A percentile compares a stretch with the other conserved stretches of the same genome.
These are phyloP conservation scores for Phaffomyces antillensis DNA, from an alignment of 805 yeast genomes.

Conservation along the genomic window DNA sequence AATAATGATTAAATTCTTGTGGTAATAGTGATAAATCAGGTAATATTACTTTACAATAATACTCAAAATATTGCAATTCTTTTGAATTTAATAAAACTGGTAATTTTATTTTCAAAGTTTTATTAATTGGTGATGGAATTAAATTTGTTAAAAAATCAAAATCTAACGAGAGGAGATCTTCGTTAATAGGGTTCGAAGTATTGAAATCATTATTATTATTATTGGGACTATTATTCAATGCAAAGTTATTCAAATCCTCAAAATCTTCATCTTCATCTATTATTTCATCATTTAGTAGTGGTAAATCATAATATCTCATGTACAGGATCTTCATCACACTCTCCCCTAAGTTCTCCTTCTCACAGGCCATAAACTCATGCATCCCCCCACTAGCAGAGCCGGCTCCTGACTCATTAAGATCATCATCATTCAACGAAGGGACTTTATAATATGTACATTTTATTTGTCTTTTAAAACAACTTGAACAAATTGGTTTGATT, in stretches of 20 bases:
- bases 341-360: conserved; percentile 5
- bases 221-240: background rate
- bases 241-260: too few species aligned
- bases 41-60: conserved; percentile 37
- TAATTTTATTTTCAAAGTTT: conserved; percentile 21
- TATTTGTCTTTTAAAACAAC: conserved; percentile 28
- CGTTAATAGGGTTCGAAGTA: background rate
- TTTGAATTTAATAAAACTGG: conserved; percentile 28
- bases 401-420: background rate
- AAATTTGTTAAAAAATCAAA: conserved; percentile 4
- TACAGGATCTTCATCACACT: conserved; percentile 5
- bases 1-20: conserved; percentile 36
- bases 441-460: conserved; percentile 22
- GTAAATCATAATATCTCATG: background rate
- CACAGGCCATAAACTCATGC: conserved; percentile 2
- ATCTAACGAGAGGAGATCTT: conserved; percentile 2
- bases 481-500: conserved; percentile 37
- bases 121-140: conserved; percentile 3
- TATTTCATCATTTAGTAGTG: background rate
- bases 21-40: conserved; percentile 34
- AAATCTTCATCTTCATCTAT: too few species aligned
- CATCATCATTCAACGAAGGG: background rate
- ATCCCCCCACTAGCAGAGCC: too few species aligned
- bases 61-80: conserved; percentile 33
- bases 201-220: background rate